phyloP scores from a whole-genome alignment of 2,329 filamentous ascomycete genomes.

The Sporothrix globosa region DNA sequence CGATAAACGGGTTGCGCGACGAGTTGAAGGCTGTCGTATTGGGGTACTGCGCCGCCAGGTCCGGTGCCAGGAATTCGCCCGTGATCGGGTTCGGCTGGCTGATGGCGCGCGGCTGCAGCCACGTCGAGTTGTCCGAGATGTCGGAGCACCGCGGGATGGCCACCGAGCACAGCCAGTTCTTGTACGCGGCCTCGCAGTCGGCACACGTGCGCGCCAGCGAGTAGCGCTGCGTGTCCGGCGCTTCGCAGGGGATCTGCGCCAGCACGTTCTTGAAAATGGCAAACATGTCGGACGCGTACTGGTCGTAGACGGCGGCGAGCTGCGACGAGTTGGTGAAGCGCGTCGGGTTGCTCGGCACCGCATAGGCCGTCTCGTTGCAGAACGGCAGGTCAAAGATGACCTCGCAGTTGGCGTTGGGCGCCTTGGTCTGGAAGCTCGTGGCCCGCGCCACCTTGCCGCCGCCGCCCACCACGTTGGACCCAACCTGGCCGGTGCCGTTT shows the following conservation, averaged over 20 bases:
- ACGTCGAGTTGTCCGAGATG: constrained; percentile 58
- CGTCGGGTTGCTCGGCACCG: constrained; percentile 78
- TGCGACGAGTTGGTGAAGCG: constrained; percentile 62
- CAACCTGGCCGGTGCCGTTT: constrained; percentile 54
- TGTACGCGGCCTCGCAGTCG: constrained; percentile 81
- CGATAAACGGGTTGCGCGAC: constrained; percentile 74
- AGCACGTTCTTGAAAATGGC: constrained; percentile 79
- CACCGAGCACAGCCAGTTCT: constrained; percentile 91
- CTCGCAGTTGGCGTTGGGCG: constrained; percentile 68
- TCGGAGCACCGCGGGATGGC: constrained; percentile 91
- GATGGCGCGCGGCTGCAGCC: constrained; percentile 71
- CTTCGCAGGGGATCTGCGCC: constrained; percentile 83
- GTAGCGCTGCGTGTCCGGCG: constrained; percentile 71
- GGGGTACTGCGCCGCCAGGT: constrained; percentile 39
- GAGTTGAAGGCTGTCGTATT: constrained; percentile 51
- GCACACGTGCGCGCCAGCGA: constrained; percentile 76
- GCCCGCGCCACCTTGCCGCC: constrained; percentile 74
- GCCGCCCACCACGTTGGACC: constrained; percentile 58
- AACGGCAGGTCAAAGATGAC: constrained; percentile 86
- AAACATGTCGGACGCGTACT: constrained; percentile 70
- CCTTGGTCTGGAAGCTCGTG: constrained; percentile 77
- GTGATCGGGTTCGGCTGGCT: constrained; percentile 71
- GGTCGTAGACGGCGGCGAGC: constrained; percentile 76
- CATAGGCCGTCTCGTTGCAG: constrained; percentile 85
- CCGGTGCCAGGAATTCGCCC: constrained; percentile 51